Evolutionary conservation across 176 grass and related monocot genomes (phyloP), one percentile per base, ranked within the genome.

Genomic region (Puya raimondii): DNA sequence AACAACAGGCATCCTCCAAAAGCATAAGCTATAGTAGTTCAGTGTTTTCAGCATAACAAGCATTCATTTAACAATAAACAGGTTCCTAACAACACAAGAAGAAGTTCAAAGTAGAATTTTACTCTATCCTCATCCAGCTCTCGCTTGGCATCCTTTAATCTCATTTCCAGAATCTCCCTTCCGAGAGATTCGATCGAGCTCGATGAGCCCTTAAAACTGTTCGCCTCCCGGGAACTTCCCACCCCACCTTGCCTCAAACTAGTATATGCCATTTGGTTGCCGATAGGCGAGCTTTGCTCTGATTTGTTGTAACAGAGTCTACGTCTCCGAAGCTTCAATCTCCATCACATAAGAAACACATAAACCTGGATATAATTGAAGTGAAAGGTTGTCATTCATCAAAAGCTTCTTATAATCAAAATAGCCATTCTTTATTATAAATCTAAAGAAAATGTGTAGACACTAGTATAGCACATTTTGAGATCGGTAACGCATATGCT

Each of bases 151-250:
- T 97, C 84, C 12, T 83, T 97, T 69, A 92, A 65, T 57, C 77
- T 82, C 89, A 97, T 87, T 64, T 80, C 82, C 77, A 80, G 75
- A 64, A 97, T 87, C 78, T 87, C 93, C 79, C 89, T 92, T 64
- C 86, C 85, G 10, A 97, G 84, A 75, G 79, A 84, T 63, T 97
- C 93, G 16, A 87, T 74, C 4, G 89, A 90, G 70, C 77, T 81
- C 23, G 84, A 81, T 23, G 74, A 74, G 13, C 86, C 84, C 74
- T 88, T 97, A 15, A 81, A 77, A 64, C 72, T 76, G 74, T 25
- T 92, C 49, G 59, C 81, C 42, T 65, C 71, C 63, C 74, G 72
- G 14, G 93, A 90, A 84, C 82, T 90, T 65, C 93, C 89, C 54
- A 76, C 78, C 4, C 70, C 84, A 23, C 66, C 59, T 29, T 90